phyloP scores from a whole-genome alignment of 2,329 filamentous ascomycete species.

The Ceratocystis harringtonii region DNA sequence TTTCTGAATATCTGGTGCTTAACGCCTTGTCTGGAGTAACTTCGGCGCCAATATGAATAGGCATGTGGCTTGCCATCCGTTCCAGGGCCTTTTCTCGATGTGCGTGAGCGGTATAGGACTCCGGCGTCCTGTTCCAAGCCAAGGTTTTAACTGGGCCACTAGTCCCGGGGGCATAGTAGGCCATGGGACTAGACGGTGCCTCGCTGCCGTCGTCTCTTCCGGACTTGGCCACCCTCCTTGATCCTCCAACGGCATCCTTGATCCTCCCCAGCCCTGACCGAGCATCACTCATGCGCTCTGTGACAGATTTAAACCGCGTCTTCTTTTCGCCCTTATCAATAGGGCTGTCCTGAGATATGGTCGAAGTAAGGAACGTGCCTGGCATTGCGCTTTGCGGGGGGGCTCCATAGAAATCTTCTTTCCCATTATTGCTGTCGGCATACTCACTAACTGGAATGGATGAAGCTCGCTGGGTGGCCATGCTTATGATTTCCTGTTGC shows the following conservation, averaged over 20 bases:
- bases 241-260: conserved; percentile 63
- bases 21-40: neutral
- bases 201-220: conserved; percentile 40
- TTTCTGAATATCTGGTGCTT: neutral
- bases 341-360: conserved; percentile 18
- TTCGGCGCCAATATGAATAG: neutral
- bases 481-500: conserved; percentile 4
- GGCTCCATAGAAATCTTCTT: conserved; percentile 32
- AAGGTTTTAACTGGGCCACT: conserved; percentile 31
- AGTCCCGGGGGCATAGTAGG: conserved; percentile 10
- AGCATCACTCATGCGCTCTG: conserved; percentile 64
- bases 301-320: conserved; percentile 63
- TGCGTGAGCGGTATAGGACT: conserved; percentile 35
- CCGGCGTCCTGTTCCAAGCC: conserved; percentile 49
- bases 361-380: conserved; percentile 11
- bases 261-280: conserved; percentile 71
- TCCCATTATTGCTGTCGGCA: conserved; percentile 23
- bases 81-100: conserved; percentile 6
- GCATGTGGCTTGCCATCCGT: neutral
- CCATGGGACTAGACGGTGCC: conserved; percentile 19
- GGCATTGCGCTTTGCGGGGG: conserved; percentile 24
- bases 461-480: conserved; percentile 21
- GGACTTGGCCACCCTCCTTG: conserved; percentile 36
- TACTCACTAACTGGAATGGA: conserved; percentile 28
- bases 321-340: conserved; percentile 31